These are phyloP conservation scores for Sutorius australiensis DNA, from an alignment of 768 basidiomycete species.

Conservation along the genomic window DNA sequence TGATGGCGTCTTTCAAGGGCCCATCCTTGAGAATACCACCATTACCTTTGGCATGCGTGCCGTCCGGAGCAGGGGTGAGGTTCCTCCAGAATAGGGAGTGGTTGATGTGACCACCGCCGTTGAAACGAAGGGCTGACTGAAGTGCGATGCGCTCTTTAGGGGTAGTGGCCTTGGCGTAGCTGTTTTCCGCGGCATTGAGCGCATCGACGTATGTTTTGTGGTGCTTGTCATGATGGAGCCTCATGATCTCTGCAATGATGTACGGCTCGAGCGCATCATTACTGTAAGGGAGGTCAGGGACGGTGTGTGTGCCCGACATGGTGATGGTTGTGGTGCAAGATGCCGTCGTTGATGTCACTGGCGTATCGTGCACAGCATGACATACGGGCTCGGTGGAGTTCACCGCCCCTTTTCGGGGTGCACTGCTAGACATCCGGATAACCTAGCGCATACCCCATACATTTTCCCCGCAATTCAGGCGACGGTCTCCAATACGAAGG, in stretches of 20 bases:
- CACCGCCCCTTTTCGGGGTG: constrained; percentile 22
- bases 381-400: not conserved
- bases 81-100: constrained; percentile 98
- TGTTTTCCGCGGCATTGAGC: constrained; percentile 58
- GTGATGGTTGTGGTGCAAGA: constrained; percentile 5
- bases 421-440: constrained; percentile 30
- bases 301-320: constrained; percentile 48
- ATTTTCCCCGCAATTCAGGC: constrained; percentile 17
- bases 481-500: constrained; percentile 31
- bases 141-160: constrained; percentile 47
- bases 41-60: constrained; percentile 51
- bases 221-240: constrained; percentile 91
- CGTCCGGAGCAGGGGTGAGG: constrained; percentile 58
- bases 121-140: constrained; percentile 25
- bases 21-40: constrained; percentile 65
- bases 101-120: constrained; percentile 67
- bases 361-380: constrained; percentile 19
- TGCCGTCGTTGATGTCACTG: constrained; percentile 1
- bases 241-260: constrained; percentile 90
- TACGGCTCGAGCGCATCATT: constrained; percentile 93
- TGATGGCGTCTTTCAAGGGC: constrained; percentile 66
- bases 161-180: constrained; percentile 64
- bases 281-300: constrained; percentile 73
- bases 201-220: constrained; percentile 94
- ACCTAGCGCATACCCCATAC: constrained; percentile 30